Evolutionary conservation across 1,139 yeast species (phyloP), one percentile per base, ranked within the genome.

Genomic region (Hyphopichia burtonii): DNA sequence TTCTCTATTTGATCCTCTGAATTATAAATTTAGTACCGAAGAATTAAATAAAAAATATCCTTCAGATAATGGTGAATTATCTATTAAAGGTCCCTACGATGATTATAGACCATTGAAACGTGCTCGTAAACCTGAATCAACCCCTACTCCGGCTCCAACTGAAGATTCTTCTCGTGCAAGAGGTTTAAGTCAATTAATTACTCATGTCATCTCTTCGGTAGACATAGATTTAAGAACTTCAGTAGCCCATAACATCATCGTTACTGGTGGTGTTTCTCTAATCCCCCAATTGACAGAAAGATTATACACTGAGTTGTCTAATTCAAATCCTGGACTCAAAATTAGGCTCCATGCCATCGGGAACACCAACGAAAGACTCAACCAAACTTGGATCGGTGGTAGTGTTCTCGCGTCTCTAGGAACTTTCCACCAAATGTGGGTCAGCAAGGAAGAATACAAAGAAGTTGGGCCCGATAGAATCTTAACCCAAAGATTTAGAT

Each of bases 341-440:
- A 83, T 93, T 41, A 75, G 98, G 56, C 77, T 93, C 37, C 88
- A 90, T 54, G 88, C 97, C 1, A 83, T 88, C 4, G 98, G 99
- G 31, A 88, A 87, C 59, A 66, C 86, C 2, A 76, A 77, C 39
- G 99, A 93, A 63, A 78, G 98, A 55, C 80, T 82, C 50, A 87
- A 81, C 59, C 90, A 94, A 49, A 76, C 94, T 7, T 93, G 99
- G 98, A 80, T 93, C 42, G 99, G 99, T 35, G 98, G 97, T 7
- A 84, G 95, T 51, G 94, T 93, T 33, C 71, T 93, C 45, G 85
- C 96, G 3, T 86, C 96, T 42, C 74, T 93, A 55, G 99, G 99
- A 22, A 90, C 97, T 2, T 93, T 93, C 73, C 99, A 93, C 62
- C 99, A 93, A 65, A 71, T 87, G 68, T 93, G 99, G 98, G 96